Base-by-base conservation (phyloP, 2,329 filamentous ascomycete genomes). In the Colletotrichum sublineola region DNA sequence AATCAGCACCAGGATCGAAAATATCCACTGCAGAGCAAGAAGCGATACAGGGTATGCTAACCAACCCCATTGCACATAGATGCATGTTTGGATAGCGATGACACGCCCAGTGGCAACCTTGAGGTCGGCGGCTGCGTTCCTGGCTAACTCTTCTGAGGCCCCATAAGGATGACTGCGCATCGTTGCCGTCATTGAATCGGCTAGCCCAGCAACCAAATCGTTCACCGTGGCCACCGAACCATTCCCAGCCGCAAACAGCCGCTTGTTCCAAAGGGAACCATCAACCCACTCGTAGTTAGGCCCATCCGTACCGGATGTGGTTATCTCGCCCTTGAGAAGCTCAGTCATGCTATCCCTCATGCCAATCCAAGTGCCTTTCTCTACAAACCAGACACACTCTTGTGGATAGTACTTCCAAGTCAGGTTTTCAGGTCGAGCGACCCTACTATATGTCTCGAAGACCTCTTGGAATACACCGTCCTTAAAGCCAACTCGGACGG, bases 1-100 rank as follows among this genome's bases (percentile, higher is more conserved):
- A 48, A 48, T 38, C 38, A 66, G 15, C 20, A 58, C 53, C 42
- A 66, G 40, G 9, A n/a, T 40, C 24, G 52, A 58, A 18, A 66
- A 66, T n/a, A 40, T 44, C 63, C 40, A 50, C 53, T 66, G 63
- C 63, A 66, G 42, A 5, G 20, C 53, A 14, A 66, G 40, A 18
- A 60, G 42, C 24, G 52, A 42, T 20, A 31, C 31, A 4, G 53
- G 63, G 20, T 66, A 60, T n/a, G 63, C 63, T 14, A 66, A 38
- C 53, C 55, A 66, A 8, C 40, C 63, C 63, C 63, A 66, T 7
- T 50, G 20, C 5, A 66, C 52, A 36, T 36, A 42, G 12, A 66
- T 66, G 20, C 63, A 66, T 20, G 63, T 66, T 44, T 66, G 29
- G 8, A n/a, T 50, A 3, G 20, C 42, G 14, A 48, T 42, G 4